Evolutionary conservation across 1,139 yeast genomes (phyloP).

Genomic region (Geotrichum candidum): DNA sequence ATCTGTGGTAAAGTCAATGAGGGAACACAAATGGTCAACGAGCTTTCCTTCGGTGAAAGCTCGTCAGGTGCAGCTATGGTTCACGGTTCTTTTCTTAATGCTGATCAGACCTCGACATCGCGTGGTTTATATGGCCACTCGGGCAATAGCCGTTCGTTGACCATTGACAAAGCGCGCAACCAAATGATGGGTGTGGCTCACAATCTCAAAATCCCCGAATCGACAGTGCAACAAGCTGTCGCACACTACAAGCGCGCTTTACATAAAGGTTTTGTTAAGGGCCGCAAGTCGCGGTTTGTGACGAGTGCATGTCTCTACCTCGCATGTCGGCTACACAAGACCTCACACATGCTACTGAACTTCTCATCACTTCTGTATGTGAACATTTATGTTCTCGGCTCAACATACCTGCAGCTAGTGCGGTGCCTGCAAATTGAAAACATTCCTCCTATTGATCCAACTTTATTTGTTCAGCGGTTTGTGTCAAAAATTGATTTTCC

Average conservation of each 20-base stretch:
- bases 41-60: constrained; percentile 89
- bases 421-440: constrained; percentile 67
- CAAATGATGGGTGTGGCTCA: constrained; percentile 75
- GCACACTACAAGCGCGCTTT: constrained; percentile 87
- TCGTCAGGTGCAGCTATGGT: constrained; percentile 92
- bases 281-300: constrained; percentile 89
- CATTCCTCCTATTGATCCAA: constrained; percentile 88
- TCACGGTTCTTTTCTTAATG: constrained; percentile 87
- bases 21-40: constrained; percentile 91
- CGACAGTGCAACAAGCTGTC: constrained; percentile 77
- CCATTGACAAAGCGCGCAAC: constrained; percentile 72
- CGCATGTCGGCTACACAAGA: constrained; percentile 85
- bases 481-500: constrained; percentile 82
- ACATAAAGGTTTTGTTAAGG: constrained; percentile 85
- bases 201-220: constrained; percentile 73
- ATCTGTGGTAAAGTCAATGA: constrained; percentile 82
- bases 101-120: constrained; percentile 74
- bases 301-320: constrained; percentile 90
- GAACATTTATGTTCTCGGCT: constrained; percentile 90
- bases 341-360: constrained; percentile 93
- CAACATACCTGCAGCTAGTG: constrained; percentile 88
- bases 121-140: constrained; percentile 46
- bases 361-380: constrained; percentile 85
- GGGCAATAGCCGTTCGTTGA: constrained; percentile 76
- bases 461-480: constrained; percentile 87